Evolutionary conservation across 768 basidiomycete genomes (phyloP).

Genomic region (Mycena epipterygia): DNA sequence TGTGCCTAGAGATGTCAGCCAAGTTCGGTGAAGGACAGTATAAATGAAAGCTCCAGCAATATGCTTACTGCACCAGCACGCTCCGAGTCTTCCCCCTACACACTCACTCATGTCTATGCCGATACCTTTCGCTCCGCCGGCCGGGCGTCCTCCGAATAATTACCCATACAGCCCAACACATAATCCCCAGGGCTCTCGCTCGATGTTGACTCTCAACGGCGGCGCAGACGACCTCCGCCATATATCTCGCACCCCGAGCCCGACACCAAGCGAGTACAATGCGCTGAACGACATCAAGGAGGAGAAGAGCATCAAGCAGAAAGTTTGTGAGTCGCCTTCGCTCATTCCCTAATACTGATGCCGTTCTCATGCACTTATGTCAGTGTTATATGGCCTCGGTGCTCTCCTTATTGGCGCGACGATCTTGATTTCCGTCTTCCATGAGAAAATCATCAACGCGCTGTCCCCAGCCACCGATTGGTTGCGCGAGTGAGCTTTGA

Average conservation of each 20-base stretch:
- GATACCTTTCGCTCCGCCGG: not conserved
- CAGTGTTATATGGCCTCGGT: not conserved
- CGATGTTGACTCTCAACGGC: not conserved
- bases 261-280: conserved; percentile 20
- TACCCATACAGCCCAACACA: not conserved
- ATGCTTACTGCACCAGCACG: too few species aligned
- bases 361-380: too few species aligned
- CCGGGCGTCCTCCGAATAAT: not conserved
- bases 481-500: not conserved
- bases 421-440: conserved; percentile 3
- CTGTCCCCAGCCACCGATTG: conserved; percentile 9
- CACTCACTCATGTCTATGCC: not conserved
- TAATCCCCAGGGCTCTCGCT: conserved; percentile 1
- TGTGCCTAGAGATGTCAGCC: too few species aligned
- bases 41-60: too few species aligned
- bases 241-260: conserved; percentile 14
- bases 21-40: too few species aligned
- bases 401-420: not conserved
- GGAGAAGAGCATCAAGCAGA: not conserved
- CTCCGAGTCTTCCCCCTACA: too few species aligned
- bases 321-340: not conserved
- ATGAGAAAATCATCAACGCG: conserved; percentile 18
- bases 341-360: not conserved
- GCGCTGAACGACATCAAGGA: conserved; percentile 12
- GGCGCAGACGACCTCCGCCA: not conserved